phyloP scores from a whole-genome alignment of 192 early-diverging fungal species.

The Coemansia aciculifera region DNA sequence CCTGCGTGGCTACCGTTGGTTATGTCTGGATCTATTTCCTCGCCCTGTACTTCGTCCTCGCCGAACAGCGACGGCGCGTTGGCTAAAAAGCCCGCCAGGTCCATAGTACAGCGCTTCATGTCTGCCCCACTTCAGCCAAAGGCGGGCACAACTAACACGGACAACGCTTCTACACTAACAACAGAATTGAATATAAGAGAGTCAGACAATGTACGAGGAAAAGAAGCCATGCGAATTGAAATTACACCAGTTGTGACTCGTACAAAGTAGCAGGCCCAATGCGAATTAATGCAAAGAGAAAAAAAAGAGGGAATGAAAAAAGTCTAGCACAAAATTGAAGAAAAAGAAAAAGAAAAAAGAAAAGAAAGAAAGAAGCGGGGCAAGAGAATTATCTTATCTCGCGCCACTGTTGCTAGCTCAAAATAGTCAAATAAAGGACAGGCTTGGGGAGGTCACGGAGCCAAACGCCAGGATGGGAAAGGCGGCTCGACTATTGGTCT shows the following conservation, averaged over 20 bases:
- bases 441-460: neutral
- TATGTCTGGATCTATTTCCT: constrained; percentile 50
- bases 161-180: constrained; percentile 2
- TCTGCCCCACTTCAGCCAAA: constrained; percentile 18
- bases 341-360: neutral
- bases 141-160: constrained; percentile 36
- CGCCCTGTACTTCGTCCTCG: constrained; percentile 45
- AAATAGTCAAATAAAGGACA: neutral
- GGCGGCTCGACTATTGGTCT: neutral
- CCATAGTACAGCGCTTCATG: constrained; percentile 38
- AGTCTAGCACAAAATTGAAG: neutral
- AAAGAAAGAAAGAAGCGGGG: neutral
- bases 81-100: constrained; percentile 47
- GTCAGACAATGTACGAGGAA: neutral
- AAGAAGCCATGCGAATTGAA: neutral
- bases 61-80: constrained; percentile 54
- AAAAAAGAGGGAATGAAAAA: neutral
- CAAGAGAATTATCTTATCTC: neutral
- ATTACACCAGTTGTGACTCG: neutral
- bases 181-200: neutral
- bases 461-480: neutral
- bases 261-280: constrained; percentile 7
- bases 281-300: neutral
- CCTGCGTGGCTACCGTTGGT: constrained; percentile 33
- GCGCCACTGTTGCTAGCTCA: neutral